These are phyloP conservation scores for Mangifera indica DNA, from an alignment of 345 rosid species.

Conservation along the genomic window DNA sequence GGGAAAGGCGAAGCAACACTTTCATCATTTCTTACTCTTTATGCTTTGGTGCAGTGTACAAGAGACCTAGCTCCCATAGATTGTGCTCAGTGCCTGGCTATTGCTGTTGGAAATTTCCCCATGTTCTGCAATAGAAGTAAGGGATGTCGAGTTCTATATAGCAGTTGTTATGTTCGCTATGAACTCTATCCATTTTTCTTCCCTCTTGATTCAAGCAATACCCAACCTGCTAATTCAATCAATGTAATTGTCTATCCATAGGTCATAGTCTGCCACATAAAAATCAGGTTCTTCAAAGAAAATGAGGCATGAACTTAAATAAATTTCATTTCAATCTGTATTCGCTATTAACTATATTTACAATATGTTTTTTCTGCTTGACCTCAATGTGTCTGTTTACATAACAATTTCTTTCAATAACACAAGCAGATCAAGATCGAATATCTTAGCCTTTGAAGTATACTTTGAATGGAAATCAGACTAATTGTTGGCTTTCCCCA, in stretches of 20 bases:
- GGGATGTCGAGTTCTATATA: slow-evolving; percentile 67
- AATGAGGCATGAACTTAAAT: not conserved
- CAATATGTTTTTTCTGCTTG: not conserved
- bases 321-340: slow-evolving; percentile 11
- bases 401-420: not conserved
- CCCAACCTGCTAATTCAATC: slow-evolving; percentile 19
- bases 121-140: slow-evolving; percentile 44
- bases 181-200: slow-evolving; percentile 83
- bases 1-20: slow-evolving; percentile 57
- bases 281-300: not conserved
- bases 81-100: slow-evolving; percentile 77
- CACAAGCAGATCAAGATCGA: not conserved
- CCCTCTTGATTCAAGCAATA: slow-evolving; percentile 45
- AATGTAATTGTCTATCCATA: slow-evolving; percentile 38
- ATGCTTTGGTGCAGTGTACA: slow-evolving; percentile 70
- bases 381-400: slow-evolving; percentile 5
- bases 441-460: not conserved
- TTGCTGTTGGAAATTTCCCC: slow-evolving; percentile 53
- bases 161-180: slow-evolving; percentile 69
- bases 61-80: slow-evolving; percentile 52
- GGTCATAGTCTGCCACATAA: slow-evolving; percentile 8
- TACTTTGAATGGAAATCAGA: not conserved
- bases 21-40: slow-evolving; percentile 52
- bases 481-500: slow-evolving; percentile 52
- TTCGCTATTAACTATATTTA: not conserved